Base-by-base conservation (phyloP, 2,329 filamentous ascomycete species). In the Penicillium aurantiogriseum region DNA sequence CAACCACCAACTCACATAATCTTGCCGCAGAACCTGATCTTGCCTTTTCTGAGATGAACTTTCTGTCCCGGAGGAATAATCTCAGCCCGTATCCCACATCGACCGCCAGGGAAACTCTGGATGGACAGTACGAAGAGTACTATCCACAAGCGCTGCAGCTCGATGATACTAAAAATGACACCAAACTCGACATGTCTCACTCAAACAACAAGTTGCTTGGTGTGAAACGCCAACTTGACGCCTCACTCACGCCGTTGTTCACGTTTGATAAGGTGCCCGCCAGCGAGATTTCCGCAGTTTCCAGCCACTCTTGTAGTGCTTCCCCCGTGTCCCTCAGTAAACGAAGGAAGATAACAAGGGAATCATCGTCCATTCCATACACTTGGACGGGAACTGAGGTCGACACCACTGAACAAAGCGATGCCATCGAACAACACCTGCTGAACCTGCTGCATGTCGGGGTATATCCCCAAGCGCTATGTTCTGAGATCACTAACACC, bases 11-110 rank as follows among this genome's bases (percentile, higher is more conserved):
- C 5, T 11, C 46, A 27, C 13, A 33, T 15, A 39, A 17, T 6
- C 17, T 29, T 5, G 17, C 42, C 33, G 35, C 39, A 63, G 63
- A 59, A n/a, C 45, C 60, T 13, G 61, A 63, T 13, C 42, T 61
- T 17, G 50, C 54, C 1, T 72, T 69, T 46, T 71, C 66, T 3
- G 66, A 68, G 45, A 65, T 59, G 42, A 59, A 49, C 1, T 69
- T 69, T 11, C 45, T 68, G 19, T 51, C 54, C 4, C 57, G 58
- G n/a, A 42, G 36, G n/a, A 19, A 46, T 38, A 42, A 38, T 36
- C 33, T 35, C 27, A 46, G 45, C 10, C 43, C 48, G 0, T 15
- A 49, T 9, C 36, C 36, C 10, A 31, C 2, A 3, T n/a, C 35
- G 23, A 40, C n/a, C 2, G 15, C 8, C 6, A 42, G 17, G n/a